Evolutionary conservation across 805 yeast species (phyloP).

Genomic region (Myxozyma monticola): DNA sequence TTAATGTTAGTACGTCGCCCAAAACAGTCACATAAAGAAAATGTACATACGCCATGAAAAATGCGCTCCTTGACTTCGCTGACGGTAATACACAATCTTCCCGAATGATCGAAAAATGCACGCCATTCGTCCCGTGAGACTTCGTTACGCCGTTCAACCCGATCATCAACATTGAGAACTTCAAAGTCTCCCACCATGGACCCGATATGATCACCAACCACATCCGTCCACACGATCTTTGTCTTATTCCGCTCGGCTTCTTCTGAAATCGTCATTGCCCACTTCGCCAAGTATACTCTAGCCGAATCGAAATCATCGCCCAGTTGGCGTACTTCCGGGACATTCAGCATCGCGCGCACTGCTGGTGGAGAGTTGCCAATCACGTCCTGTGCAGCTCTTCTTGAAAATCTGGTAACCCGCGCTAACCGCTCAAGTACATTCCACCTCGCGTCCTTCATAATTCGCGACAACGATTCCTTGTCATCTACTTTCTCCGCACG

Average conservation of each 20-base stretch:
- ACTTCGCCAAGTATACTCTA: constrained; percentile 85
- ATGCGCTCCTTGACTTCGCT: constrained; percentile 77
- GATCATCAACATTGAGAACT: constrained; percentile 48
- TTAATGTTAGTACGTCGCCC: neutral
- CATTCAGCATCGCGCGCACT: constrained; percentile 58
- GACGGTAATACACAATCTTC: constrained; percentile 69
- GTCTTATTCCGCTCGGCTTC: constrained; percentile 67
- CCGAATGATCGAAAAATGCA: constrained; percentile 72
- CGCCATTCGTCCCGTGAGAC: constrained; percentile 78
- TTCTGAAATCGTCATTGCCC: constrained; percentile 93
- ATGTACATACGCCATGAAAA: constrained; percentile 64
- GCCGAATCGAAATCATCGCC: constrained; percentile 94
- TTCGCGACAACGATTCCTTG: constrained; percentile 42
- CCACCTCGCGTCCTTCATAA: constrained; percentile 78
- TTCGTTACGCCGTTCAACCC: constrained; percentile 67
- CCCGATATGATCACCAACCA: constrained; percentile 35
- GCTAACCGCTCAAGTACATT: constrained; percentile 81
- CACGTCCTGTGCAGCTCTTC: constrained; percentile 62
- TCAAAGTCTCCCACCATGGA: constrained; percentile 45
- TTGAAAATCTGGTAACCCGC: constrained; percentile 62
- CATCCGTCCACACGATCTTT: constrained; percentile 42
- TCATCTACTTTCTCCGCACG: constrained; percentile 33
- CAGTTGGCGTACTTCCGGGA: constrained; percentile 77
- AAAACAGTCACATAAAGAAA: neutral
- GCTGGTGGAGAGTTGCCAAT: constrained; percentile 58